These are phyloP conservation scores for Caryopteris hybrid DNA, from an alignment of 305 asterid species.

Conservation along the genomic window DNA sequence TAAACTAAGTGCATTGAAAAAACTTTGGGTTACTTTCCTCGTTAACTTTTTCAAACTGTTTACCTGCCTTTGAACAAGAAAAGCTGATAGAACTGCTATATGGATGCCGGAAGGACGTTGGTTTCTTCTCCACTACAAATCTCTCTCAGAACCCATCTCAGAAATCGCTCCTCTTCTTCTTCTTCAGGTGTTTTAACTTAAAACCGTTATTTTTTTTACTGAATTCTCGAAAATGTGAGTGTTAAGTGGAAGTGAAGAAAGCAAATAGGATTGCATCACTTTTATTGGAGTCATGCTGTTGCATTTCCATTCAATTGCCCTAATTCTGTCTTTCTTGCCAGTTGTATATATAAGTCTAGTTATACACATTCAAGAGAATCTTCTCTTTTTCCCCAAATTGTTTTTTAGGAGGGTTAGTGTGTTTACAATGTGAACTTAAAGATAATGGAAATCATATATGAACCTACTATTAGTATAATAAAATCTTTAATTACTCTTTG, in stretches of 20 bases:
- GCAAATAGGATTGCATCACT: neutral
- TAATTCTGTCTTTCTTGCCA: neutral
- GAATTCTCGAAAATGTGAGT: neutral
- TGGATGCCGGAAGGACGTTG: conserved; percentile 74
- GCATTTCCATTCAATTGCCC: neutral
- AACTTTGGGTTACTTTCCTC: neutral
- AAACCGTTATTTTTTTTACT: neutral
- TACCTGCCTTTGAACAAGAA: neutral
- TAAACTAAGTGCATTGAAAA: conserved; percentile 5
- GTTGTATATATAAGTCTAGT: neutral
- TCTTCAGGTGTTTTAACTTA: conserved; percentile 35
- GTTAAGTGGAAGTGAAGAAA: neutral
- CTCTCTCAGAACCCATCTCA: conserved; percentile 45
- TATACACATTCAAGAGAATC: too few relatives aligned
- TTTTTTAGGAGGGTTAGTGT: neutral
- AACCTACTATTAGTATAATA: neutral
- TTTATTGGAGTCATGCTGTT: neutral
- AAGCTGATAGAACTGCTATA: conserved; percentile 12
- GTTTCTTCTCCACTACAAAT: conserved; percentile 66
- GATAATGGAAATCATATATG: neutral
- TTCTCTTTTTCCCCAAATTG: neutral
- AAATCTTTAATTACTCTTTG: neutral
- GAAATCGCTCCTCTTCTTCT: conserved; percentile 39
- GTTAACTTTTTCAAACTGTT: neutral
- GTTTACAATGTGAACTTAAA: neutral